A percentile compares a stretch with the other conserved stretches of the same genome.
These are phyloP conservation scores for Penicillium desertorum DNA, from an alignment of 495 filamentous ascomycete species.

Conservation along the genomic window DNA sequence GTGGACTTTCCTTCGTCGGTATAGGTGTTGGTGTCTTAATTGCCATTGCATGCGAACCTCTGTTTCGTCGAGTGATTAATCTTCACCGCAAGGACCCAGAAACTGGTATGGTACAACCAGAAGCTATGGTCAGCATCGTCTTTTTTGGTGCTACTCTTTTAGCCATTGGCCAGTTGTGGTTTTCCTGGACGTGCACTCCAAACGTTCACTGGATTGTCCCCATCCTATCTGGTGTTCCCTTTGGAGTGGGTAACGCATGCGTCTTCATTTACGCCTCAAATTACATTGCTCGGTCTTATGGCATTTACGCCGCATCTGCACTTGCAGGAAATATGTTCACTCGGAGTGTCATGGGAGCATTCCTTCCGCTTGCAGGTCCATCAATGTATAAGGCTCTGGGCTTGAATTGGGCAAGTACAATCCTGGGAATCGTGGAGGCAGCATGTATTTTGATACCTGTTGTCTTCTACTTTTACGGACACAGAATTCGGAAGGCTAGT, in stretches of 20 bases:
- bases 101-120: conserved; percentile 63
- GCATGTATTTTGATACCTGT: neutral
- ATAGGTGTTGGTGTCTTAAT: conserved; percentile 67
- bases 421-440: neutral
- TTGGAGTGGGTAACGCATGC: conserved; percentile 69
- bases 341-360: conserved; percentile 62
- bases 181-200: conserved; percentile 74
- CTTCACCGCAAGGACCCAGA: conserved; percentile 50
- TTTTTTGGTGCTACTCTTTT: conserved; percentile 63
- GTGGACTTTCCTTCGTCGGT: conserved; percentile 70
- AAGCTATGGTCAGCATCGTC: conserved; percentile 69
- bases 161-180: conserved; percentile 69
- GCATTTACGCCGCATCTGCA: conserved; percentile 70
- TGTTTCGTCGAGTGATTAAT: conserved; percentile 51
- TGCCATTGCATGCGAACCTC: conserved; percentile 62
- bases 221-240: conserved; percentile 72
- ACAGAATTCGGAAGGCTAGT: neutral
- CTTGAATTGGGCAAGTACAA: conserved; percentile 72
- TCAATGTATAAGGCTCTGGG: conserved; percentile 66
- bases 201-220: conserved; percentile 72
- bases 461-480: neutral
- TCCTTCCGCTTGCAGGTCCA: conserved; percentile 70
- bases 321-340: conserved; percentile 71
- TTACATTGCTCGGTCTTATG: conserved; percentile 74
- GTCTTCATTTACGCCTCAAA: conserved; percentile 77